These are phyloP conservation scores for Calonectria henricotiae DNA, from an alignment of 2,329 filamentous ascomycete genomes.

Conservation along the genomic window DNA sequence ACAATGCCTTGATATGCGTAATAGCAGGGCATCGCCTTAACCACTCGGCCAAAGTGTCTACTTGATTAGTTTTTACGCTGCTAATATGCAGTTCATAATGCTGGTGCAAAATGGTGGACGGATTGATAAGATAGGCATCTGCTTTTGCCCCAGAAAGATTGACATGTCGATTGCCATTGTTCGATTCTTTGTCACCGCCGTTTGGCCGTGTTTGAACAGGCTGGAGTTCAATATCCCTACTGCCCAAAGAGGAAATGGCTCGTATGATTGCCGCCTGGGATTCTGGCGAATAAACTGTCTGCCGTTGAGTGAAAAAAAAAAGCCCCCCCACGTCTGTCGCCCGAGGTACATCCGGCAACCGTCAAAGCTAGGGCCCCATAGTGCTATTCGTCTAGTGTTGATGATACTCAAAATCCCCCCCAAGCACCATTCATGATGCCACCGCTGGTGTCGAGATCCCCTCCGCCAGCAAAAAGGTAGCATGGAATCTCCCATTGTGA, in stretches of 20 bases:
- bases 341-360: slow-evolving; percentile 49
- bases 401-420: slow-evolving; percentile 27
- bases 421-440: slow-evolving; percentile 27
- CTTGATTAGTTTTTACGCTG: neutral
- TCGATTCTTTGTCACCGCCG: neutral
- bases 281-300: slow-evolving; percentile 25
- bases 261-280: slow-evolving; percentile 36
- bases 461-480: slow-evolving; percentile 32
- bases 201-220: neutral
- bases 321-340: slow-evolving; percentile 6
- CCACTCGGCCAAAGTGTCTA: slow-evolving; percentile 36
- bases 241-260: slow-evolving; percentile 43
- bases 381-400: neutral
- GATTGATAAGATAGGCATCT: neutral
- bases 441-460: slow-evolving; percentile 27
- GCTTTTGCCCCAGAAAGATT: neutral
- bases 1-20: slow-evolving; percentile 34
- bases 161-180: neutral
- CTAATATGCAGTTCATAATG: neutral
- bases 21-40: slow-evolving; percentile 38
- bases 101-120: too few species aligned
- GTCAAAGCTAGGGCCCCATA: slow-evolving; percentile 43
- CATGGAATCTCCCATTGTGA: slow-evolving; percentile 89
- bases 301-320: slow-evolving; percentile 28
- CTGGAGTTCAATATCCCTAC: slow-evolving; percentile 8